A percentile compares a stretch with the other conserved stretches of the same genome.
phyloP scores from a whole-genome alignment of 495 filamentous ascomycete species.

The Corynascus novoguineensis region DNA sequence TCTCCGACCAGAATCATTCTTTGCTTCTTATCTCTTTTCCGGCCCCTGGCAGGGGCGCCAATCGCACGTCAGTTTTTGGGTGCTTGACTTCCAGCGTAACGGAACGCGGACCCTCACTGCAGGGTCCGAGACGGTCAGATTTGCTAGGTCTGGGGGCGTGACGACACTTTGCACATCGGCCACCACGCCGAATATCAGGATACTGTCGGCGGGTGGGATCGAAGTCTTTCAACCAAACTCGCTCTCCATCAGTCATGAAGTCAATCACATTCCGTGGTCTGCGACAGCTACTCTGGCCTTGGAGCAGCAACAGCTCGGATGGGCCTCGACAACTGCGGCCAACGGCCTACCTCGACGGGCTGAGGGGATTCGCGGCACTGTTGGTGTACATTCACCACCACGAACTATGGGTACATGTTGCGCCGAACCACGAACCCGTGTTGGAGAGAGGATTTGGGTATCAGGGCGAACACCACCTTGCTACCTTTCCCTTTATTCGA shows the following conservation, averaged over 20 bases:
- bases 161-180: neutral
- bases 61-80: neutral
- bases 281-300: conserved; percentile 23
- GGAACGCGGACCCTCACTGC: too few species aligned
- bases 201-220: neutral
- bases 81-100: too few species aligned
- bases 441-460: conserved; percentile 37
- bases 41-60: neutral
- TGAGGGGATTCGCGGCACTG: conserved; percentile 42
- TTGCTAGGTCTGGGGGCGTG: neutral
- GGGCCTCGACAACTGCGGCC: conserved; percentile 22
- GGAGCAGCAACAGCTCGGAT: conserved; percentile 5
- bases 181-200: neutral
- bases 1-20: too few species aligned
- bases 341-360: conserved; percentile 45
- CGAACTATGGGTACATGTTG: conserved; percentile 36
- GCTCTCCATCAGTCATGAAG: conserved; percentile 17
- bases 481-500: conserved; percentile 32
- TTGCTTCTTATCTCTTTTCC: too few species aligned
- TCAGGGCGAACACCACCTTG: conserved; percentile 35
- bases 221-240: neutral
- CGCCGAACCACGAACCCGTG: conserved; percentile 19
- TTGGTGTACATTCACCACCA: conserved; percentile 46
- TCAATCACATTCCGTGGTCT: conserved; percentile 20
- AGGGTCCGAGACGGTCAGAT: neutral